Evolutionary conservation across 2,329 filamentous ascomycete genomes (phyloP), one percentile per base, ranked within the genome.

Genomic region (Fusarium nygamai): DNA sequence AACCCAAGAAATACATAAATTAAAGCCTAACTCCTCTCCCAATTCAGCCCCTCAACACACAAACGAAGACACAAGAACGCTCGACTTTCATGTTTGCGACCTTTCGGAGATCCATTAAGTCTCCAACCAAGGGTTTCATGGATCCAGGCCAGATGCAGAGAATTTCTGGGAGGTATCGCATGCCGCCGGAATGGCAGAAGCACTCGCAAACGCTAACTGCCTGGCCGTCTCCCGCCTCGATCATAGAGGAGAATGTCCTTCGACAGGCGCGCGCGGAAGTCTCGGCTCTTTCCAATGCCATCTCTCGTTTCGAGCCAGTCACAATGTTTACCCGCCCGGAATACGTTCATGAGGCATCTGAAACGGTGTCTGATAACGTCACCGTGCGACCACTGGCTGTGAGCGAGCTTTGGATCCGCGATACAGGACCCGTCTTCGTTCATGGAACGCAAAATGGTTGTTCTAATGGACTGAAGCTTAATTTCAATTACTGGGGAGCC

Each of bases 401-500:
- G 12, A 69, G 47, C 2, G 63, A 81, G 19, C 65, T 81, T 19
- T 81, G 80, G 80, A 72, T 79, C 47, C 75, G 80, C 11, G 79
- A 81, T 61, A 73, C 77, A 44, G 79, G 73, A 7, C 77, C 79
- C 1, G 66, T 77, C 2, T 75, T 79, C 58, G 76, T 77, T 14
- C 57, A 69, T 39, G 48, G 60, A 5, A 48, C 31, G 19, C 3
- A 19, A 11, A 51, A 63, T 24, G 61, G 59, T 6, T 47, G 39
- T 4, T 59, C 66, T 19, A 50, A 64, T 6, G 80, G 75, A 10
- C 61, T 81, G 17, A 70, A 76, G 27, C 72, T 74, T 19, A 78
- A 74, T 48, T 81, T 81, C 61, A 81, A 81, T 33, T 73, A 76
- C 47, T 81, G 80, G 80, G 80, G 80, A 0, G 56, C 57, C 4